These are phyloP conservation scores for Metschnikowia cerradonensis DNA, from an alignment of 805 yeast species.

Conservation along the genomic window DNA sequence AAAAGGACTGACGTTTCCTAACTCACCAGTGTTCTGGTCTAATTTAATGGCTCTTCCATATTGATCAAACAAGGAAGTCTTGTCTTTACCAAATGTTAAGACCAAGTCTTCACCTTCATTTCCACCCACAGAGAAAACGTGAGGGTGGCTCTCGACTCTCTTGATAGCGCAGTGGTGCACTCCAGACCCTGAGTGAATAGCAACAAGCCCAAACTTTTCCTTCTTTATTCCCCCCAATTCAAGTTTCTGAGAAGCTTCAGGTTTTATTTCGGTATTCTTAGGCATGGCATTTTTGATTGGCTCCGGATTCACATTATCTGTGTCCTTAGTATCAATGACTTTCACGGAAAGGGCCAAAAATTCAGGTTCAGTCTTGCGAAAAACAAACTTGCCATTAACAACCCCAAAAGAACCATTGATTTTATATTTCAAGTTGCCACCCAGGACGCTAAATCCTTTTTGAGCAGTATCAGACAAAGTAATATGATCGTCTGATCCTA, in stretches of 20 bases:
- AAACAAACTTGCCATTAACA: not conserved
- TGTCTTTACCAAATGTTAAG: constrained; percentile 1
- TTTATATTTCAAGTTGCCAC: not conserved
- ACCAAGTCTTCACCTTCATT: constrained; percentile 23
- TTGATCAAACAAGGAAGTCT: not conserved
- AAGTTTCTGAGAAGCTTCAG: no score
- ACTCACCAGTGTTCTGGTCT: not conserved
- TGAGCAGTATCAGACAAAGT: not conserved
- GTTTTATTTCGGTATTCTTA: not conserved
- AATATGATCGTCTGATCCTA: not conserved
- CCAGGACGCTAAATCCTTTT: not conserved
- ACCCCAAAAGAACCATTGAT: not conserved
- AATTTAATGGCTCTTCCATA: not conserved
- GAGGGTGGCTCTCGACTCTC: no score
- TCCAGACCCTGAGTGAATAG: no score
- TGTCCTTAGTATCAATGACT: not conserved
- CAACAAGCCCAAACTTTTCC: no score
- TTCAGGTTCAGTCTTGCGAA: not conserved
- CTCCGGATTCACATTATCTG: not conserved
- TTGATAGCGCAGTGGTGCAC: no score
- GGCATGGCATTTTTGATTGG: not conserved
- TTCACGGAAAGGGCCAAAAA: constrained; percentile 9
- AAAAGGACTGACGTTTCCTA: constrained; percentile 5
- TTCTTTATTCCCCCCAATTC: no score
- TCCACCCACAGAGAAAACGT: constrained; percentile 16